Percentiles rank a stretch among this genome's conserved stretches.
These are phyloP conservation scores for Talaromyces marneffei DNA, from an alignment of 2,329 filamentous ascomycete genomes.

Conservation along the genomic window DNA sequence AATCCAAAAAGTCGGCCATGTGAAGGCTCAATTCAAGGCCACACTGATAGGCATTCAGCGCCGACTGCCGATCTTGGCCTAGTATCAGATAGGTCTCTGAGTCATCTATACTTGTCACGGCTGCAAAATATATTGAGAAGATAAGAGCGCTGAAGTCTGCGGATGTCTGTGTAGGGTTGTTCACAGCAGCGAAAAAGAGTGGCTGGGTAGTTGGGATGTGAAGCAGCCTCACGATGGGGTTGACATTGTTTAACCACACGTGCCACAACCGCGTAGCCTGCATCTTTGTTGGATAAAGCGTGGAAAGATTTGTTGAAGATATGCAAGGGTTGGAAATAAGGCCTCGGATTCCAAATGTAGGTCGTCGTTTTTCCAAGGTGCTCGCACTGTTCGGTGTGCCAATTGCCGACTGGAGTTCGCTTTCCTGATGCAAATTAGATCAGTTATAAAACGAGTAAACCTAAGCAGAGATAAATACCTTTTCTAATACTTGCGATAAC, in stretches of 20 bases:
- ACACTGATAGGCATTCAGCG: constrained; percentile 20
- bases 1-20: constrained; percentile 37
- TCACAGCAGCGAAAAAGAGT: constrained; percentile 26
- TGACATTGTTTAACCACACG: constrained; percentile 23
- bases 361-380: constrained; percentile 10
- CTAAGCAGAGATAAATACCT: constrained; percentile 15
- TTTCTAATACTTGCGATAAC: constrained; percentile 19
- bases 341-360: constrained; percentile 20
- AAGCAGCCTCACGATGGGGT: constrained; percentile 25
- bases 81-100: constrained; percentile 17
- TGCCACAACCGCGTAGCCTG: constrained; percentile 27
- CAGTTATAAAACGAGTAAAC: neutral
- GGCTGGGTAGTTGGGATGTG: constrained; percentile 26
- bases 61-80: constrained; percentile 14
- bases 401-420: neutral
- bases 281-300: constrained; percentile 20
- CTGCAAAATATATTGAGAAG: constrained; percentile 25
- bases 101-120: constrained; percentile 17
- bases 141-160: constrained; percentile 23
- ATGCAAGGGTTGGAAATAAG: constrained; percentile 20
- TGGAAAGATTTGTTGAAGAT: constrained; percentile 13
- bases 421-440: neutral
- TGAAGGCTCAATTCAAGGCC: constrained; percentile 37
- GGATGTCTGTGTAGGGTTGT: constrained; percentile 17
- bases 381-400: neutral